phyloP scores from a whole-genome alignment of 2,329 filamentous ascomycete species.

The Coniochaeta sp. region DNA sequence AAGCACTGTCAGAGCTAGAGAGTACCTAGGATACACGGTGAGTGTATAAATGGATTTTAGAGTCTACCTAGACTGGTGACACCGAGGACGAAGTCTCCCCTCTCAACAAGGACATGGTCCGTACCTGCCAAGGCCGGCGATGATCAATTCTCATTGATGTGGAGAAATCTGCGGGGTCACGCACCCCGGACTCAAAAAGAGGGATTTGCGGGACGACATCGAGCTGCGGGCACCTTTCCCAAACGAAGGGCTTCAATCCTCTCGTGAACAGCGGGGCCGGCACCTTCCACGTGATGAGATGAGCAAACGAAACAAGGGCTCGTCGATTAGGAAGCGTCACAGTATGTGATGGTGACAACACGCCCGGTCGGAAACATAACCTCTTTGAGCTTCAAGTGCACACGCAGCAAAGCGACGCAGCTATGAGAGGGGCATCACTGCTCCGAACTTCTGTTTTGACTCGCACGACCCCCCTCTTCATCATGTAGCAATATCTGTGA shows the following conservation, averaged over 20 bases:
- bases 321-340: too few species aligned
- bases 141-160: background rate
- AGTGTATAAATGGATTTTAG: background rate
- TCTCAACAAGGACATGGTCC: too few species aligned
- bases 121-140: background rate
- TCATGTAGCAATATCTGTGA: background rate
- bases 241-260: background rate
- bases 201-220: background rate
- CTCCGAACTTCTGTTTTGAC: background rate
- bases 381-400: background rate
- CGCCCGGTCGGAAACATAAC: background rate
- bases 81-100: background rate
- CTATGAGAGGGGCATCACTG: background rate
- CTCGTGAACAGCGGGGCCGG: too few species aligned
- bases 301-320: too few species aligned
- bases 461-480: background rate
- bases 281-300: too few species aligned
- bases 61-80: background rate
- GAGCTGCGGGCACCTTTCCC: too few species aligned
- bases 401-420: background rate
- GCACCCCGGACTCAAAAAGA: background rate
- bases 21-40: background rate
- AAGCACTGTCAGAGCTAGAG: background rate
- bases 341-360: too few species aligned
- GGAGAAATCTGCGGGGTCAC: background rate